Evolutionary conservation across 2,329 filamentous ascomycete genomes (phyloP).

Genomic region (Fusarium graminum): DNA sequence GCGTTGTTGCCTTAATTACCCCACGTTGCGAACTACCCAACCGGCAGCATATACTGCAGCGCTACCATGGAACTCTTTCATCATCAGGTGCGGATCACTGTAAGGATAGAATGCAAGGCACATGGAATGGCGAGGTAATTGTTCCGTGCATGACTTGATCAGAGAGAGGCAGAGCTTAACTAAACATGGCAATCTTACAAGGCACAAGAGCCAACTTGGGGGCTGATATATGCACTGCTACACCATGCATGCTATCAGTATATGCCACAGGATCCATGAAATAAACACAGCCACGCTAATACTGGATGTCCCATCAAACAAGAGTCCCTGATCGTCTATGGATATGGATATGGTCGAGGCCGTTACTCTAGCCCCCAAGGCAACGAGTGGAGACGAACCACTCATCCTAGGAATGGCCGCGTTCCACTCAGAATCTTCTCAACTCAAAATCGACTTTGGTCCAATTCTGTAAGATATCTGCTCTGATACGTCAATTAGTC

Average conservation of each 20-base stretch:
- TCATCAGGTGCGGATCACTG: constrained; percentile 29
- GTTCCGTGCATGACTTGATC: not conserved
- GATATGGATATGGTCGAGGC: constrained; percentile 12
- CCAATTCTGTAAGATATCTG: not conserved
- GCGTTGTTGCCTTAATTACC: constrained; percentile 11
- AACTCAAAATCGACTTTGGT: constrained; percentile 10
- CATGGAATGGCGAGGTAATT: constrained; percentile 9
- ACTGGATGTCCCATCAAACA: not conserved
- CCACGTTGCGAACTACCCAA: constrained; percentile 22
- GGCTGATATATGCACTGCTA: constrained; percentile 32
- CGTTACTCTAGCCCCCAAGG: constrained; percentile 32
- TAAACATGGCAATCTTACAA: constrained; percentile 32
- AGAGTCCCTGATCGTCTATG: not conserved
- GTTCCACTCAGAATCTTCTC: not conserved
- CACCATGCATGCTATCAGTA: constrained; percentile 33
- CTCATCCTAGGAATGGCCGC: constrained; percentile 16
- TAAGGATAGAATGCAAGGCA: constrained; percentile 35
- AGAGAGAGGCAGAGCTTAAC: not conserved
- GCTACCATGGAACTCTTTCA: not conserved
- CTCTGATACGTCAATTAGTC: not conserved
- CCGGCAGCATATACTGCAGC: constrained; percentile 15
- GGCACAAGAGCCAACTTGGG: constrained; percentile 23
- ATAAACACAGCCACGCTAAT: constrained; percentile 31
- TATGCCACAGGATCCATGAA: constrained; percentile 20
- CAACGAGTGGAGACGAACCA: constrained; percentile 35